These are phyloP conservation scores for Ascoidea tarda DNA, from an alignment of 805 yeast species.

Conservation along the genomic window DNA sequence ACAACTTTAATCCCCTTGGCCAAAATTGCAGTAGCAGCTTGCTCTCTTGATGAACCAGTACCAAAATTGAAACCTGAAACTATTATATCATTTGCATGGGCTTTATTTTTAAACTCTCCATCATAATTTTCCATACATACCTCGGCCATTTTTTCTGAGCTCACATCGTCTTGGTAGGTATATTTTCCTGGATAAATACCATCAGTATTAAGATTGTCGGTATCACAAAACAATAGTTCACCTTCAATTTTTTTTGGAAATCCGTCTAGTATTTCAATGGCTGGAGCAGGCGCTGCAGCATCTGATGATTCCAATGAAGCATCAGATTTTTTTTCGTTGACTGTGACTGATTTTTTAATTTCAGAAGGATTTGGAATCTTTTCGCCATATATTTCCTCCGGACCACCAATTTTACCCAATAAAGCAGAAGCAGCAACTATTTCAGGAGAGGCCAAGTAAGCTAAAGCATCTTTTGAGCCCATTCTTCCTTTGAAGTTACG, in stretches of 20 bases:
- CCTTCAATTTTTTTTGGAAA: conserved; percentile 87
- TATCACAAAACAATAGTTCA: conserved; percentile 89
- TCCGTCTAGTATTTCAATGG: conserved; percentile 70
- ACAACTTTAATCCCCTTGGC: conserved; percentile 89
- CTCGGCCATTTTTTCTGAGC: conserved; percentile 93
- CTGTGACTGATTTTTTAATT: conserved; percentile 14
- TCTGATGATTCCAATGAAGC: conserved; percentile 16
- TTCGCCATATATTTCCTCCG: conserved; percentile 66
- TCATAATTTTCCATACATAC: conserved; percentile 99
- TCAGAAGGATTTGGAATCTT: conserved; percentile 13
- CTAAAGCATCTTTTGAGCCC: conserved; percentile 96
- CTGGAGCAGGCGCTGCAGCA: conserved; percentile 16
- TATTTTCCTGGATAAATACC: conserved; percentile 99
- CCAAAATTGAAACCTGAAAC: conserved; percentile 94
- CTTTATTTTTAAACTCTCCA: conserved; percentile 68
- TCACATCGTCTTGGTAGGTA: conserved; percentile 95
- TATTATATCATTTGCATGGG: conserved; percentile 78
- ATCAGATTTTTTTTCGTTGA: conserved; percentile 18
- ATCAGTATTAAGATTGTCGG: conserved; percentile 94
- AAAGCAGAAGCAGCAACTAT: conserved; percentile 98
- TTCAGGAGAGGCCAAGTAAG: conserved; percentile 93
- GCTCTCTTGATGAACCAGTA: conserved; percentile 97
- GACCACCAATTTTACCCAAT: conserved; percentile 87
- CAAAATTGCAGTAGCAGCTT: conserved; percentile 95
- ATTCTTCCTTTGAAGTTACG: conserved; percentile 98